Percentiles rank a stretch among this genome's conserved stretches.
phyloP scores from a whole-genome alignment of 1,284 basidiomycete species.

The Phellinidium pouzarii region DNA sequence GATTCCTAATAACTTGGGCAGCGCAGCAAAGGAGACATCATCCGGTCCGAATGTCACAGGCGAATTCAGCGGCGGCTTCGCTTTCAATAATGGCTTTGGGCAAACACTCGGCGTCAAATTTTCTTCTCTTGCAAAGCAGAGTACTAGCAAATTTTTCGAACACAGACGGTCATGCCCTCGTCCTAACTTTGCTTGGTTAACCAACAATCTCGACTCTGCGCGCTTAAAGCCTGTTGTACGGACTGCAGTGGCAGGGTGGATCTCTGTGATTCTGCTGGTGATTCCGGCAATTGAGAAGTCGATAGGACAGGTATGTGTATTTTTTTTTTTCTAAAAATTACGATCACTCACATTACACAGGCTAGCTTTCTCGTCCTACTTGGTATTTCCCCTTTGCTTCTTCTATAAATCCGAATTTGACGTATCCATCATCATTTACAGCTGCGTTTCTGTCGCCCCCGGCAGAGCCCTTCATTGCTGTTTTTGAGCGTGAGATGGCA shows the following conservation, averaged over 20 bases:
- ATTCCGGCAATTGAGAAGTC: constrained; percentile 22
- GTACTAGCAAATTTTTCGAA: not conserved
- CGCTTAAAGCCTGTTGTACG: constrained; percentile 27
- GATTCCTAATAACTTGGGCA: not conserved
- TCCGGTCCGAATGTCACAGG: not conserved
- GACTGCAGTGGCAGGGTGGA: constrained; percentile 26
- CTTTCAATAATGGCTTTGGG: not conserved
- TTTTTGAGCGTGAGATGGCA: constrained; percentile 57
- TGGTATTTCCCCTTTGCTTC: constrained; percentile 4
- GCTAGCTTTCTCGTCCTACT: constrained; percentile 28
- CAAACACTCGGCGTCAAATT: not conserved
- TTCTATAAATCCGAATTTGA: not conserved
- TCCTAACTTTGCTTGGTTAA: constrained; percentile 9
- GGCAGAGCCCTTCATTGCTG: constrained; percentile 56
- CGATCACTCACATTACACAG: constrained; percentile 3
- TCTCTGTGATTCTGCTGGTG: constrained; percentile 26
- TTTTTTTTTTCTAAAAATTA: not conserved
- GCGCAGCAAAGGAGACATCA: not conserved
- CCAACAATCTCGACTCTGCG: constrained; percentile 11
- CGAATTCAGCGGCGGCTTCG: not conserved
- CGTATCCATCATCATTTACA: constrained; percentile 23
- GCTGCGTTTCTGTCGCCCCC: constrained; percentile 66
- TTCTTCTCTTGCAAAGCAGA: not conserved
- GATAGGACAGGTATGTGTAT: constrained; percentile 22
- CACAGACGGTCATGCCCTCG: not conserved